Percentiles rank a stretch among this genome's conserved stretches.
These are phyloP conservation scores for Phytopythium litorale DNA, from an alignment of 352 stramenopile genomes.

Conservation along the genomic window DNA sequence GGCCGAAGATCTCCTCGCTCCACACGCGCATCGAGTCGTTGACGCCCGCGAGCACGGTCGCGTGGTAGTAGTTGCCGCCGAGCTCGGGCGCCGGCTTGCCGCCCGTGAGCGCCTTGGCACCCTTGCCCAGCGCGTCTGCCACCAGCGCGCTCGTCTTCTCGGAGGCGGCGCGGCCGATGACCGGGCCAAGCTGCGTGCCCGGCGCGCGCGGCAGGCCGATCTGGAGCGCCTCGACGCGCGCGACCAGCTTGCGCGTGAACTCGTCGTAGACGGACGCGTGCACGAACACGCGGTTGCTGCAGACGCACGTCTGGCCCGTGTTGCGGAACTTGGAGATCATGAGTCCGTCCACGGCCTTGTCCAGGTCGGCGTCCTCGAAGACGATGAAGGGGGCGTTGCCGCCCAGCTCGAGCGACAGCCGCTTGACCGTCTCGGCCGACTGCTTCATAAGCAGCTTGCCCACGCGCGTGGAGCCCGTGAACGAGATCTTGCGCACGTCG, in stretches of 20 bases:
- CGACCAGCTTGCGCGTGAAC: slow-evolving; percentile 85
- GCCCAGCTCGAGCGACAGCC: slow-evolving; percentile 86
- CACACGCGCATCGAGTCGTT: slow-evolving; percentile 86
- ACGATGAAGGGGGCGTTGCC: slow-evolving; percentile 93
- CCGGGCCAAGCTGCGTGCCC: slow-evolving; percentile 86
- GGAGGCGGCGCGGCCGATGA: slow-evolving; percentile 92
- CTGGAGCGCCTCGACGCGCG: slow-evolving; percentile 74
- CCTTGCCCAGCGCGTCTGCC: slow-evolving; percentile 88
- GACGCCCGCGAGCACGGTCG: slow-evolving; percentile 91
- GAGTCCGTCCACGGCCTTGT: slow-evolving; percentile 80
- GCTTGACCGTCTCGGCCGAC: slow-evolving; percentile 76
- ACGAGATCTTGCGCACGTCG: slow-evolving; percentile 88
- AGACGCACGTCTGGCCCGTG: slow-evolving; percentile 87
- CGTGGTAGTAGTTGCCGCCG: slow-evolving; percentile 90
- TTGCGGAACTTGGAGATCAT: slow-evolving; percentile 89
- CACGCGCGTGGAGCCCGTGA: slow-evolving; percentile 84
- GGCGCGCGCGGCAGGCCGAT: slow-evolving; percentile 85
- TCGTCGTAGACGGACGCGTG: slow-evolving; percentile 91
- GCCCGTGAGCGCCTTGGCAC: slow-evolving; percentile 83
- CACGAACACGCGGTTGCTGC: slow-evolving; percentile 93
- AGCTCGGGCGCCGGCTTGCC: slow-evolving; percentile 59
- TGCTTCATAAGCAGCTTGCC: slow-evolving; percentile 81
- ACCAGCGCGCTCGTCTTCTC: slow-evolving; percentile 87
- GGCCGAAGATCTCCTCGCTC: slow-evolving; percentile 96
- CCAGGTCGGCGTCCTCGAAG: slow-evolving; percentile 86